Base-by-base conservation (phyloP, 495 filamentous ascomycete genomes). In the Hypoxylon fuscum region DNA sequence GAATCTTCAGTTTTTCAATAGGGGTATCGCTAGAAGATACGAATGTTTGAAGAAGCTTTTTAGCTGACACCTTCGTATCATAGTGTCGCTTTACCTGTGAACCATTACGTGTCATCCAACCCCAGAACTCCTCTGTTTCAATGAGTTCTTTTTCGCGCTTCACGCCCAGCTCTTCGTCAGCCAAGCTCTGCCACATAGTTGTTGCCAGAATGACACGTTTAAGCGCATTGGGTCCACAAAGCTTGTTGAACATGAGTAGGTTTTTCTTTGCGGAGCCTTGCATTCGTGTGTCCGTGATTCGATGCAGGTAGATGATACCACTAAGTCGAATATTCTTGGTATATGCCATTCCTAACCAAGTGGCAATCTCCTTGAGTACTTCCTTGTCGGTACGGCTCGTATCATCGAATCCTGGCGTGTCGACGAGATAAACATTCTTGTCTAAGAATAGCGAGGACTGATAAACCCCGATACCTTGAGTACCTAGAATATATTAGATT, bases 231-330 rank as follows among this genome's bases (percentile, higher is more conserved):
- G 63, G 40, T 0, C 80, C 83, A 46, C 76, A 79, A 0, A 84
- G 56, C 41, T 75, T 65, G n/a, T 71, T 62, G 57, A 84, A 82
- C 59, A 79, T 77, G n/a, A 29, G 32, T 0, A 85, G 31, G 32
- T 79, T 81, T 5, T 65, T 70, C 21, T 56, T 64, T 10, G 76
- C 73, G 0, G 79, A 74, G 0, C 77, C 76, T 22, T 59, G 15
- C 62, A 83, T 70, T 0, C 77, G 57, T 0, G 48, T 35, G 18
- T 82, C 73, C 3, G 51, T 68, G 50, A 83, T 85, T 3, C 69
- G 64, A 49, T 84, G 81, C 0, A 83, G 64, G 54, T 83, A 79
- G 11, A 80, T 68, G 31, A 79, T 76, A 6, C 76, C 76, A 10
- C 20, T 18, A 0, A 72, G 50, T 2, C 29, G 31, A n/a, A 63